Base-by-base conservation (phyloP, 164 flowering plant species). In the Sedum album region DNA sequence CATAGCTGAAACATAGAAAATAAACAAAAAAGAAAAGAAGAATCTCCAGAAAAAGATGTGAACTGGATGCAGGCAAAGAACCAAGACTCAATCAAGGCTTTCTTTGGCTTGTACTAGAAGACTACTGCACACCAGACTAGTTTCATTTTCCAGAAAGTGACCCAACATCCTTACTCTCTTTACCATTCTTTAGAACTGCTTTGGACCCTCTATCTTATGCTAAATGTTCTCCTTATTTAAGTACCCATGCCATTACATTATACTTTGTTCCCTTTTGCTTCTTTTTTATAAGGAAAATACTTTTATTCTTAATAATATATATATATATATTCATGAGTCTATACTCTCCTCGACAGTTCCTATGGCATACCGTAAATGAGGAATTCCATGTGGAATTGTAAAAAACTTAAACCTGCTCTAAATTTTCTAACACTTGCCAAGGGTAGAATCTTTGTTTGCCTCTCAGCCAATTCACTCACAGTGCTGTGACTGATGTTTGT, bases 391-490 rank as follows among this genome's bases (percentile, higher is more conserved):
- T n/a, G n/a, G n/a, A n/a, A n/a, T n/a, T n/a, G n/a, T n/a, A n/a
- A n/a, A n/a, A n/a, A n/a, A n/a, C n/a, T n/a, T n/a, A n/a, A 48
- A 48, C 68, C 26, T 69, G 38, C 51, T 41, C n/a, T 66, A 26
- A 69, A 14, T 36, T 66, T 21, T 36, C 0, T 26, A 30, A 35
- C 17, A 39, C 17, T 1, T 5, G 5, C 23, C n/a, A 23, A 17
- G 55, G 1, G 68, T 75, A 77, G 93, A 87, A 90, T 88, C 90
- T 85, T 55, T 73, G 70, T 69, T 90, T 80, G 84, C 96, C 85
- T 90, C 84, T 75, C 51, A 75, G 69, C 90, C 88, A 90, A 91
- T 90, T 86, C 84, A 80, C 70, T 85, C 88, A 88, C 61, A 55
- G 61, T 55, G 31, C 26, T 55, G 28, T 55, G 4, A 55, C 25